Percentiles rank a stretch among this genome's conserved stretches.
These are phyloP conservation scores for Phytophthora tubulina DNA, from an alignment of 352 stramenopile genomes.

Conservation along the genomic window DNA sequence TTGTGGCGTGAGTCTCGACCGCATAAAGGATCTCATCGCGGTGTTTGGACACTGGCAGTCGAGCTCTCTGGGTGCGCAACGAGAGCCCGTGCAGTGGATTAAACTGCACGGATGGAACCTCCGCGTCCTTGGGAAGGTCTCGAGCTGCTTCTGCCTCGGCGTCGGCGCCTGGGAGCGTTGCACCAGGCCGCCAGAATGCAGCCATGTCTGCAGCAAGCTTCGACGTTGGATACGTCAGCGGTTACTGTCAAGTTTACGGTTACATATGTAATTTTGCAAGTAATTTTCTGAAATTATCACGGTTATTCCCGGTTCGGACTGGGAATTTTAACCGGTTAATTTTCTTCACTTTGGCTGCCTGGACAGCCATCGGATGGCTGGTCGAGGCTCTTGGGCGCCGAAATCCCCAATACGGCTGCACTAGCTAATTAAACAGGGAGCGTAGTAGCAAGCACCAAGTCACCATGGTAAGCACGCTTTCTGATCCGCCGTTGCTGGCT, in stretches of 20 bases:
- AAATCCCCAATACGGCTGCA: slow-evolving; percentile 47
- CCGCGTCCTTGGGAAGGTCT: slow-evolving; percentile 44
- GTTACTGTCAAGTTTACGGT: neutral
- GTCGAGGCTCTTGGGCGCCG: slow-evolving; percentile 40
- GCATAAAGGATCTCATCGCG: slow-evolving; percentile 91
- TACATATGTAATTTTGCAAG: neutral
- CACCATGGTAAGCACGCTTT: slow-evolving; percentile 77
- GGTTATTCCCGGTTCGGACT: slow-evolving; percentile 12
- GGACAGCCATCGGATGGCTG: slow-evolving; percentile 57
- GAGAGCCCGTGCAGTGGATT: slow-evolving; percentile 75
- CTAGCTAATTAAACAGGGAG: slow-evolving; percentile 88
- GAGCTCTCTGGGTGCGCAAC: slow-evolving; percentile 62
- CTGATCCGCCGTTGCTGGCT: neutral
- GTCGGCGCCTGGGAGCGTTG: slow-evolving; percentile 45
- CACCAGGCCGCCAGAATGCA: slow-evolving; percentile 80
- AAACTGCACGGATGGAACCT: slow-evolving; percentile 59
- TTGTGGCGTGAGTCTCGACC: slow-evolving; percentile 88
- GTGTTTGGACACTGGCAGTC: slow-evolving; percentile 91
- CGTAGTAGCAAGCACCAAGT: slow-evolving; percentile 80
- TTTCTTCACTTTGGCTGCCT: neutral
- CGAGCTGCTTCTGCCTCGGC: slow-evolving; percentile 42
- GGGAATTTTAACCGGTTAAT: slow-evolving; percentile 33
- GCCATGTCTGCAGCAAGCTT: slow-evolving; percentile 25
- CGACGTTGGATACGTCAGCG: neutral
- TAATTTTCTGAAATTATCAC: neutral